Evolutionary conservation across 129 eudicot genomes (phyloP).

Genomic region (Escallonia rubra): DNA sequence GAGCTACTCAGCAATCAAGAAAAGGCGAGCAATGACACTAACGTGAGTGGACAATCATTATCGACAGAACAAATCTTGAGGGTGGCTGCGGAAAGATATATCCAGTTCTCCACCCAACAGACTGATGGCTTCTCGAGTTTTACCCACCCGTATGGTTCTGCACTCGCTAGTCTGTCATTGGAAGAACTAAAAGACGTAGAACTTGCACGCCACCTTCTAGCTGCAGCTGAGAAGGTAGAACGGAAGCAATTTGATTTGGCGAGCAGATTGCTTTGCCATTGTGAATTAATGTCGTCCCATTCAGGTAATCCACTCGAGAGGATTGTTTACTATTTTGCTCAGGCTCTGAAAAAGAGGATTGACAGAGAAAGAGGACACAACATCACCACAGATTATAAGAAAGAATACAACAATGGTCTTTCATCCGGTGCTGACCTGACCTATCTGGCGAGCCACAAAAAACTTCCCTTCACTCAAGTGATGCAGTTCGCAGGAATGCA

Average conservation of each 20-base stretch:
- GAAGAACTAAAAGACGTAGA: slow-evolving; percentile 51
- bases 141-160: slow-evolving; percentile 39
- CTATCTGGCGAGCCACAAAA: slow-evolving; percentile 34
- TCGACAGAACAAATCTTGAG: slow-evolving; percentile 51
- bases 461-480: slow-evolving; percentile 54
- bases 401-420: slow-evolving; percentile 9
- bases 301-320: slow-evolving; percentile 51
- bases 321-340: slow-evolving; percentile 36
- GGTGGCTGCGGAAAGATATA: slow-evolving; percentile 54
- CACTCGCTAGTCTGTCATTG: slow-evolving; percentile 28
- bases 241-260: slow-evolving; percentile 41
- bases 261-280: slow-evolving; percentile 29
- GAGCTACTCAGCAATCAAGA: slow-evolving; percentile 17
- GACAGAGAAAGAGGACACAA: slow-evolving; percentile 30
- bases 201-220: slow-evolving; percentile 49
- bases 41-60: background rate
- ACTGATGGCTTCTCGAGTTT: slow-evolving; percentile 34
- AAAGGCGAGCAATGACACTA: background rate
- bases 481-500: slow-evolving; percentile 51
- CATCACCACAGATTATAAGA: background rate
- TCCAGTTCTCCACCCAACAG: slow-evolving; percentile 40
- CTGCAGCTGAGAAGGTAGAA: slow-evolving; percentile 53
- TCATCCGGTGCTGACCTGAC: slow-evolving; percentile 25
- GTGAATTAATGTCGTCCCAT: slow-evolving; percentile 36
- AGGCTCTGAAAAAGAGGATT: slow-evolving; percentile 38